phyloP scores from a whole-genome alignment of 768 basidiomycete species.

The Auricularia auricula-judae region DNA sequence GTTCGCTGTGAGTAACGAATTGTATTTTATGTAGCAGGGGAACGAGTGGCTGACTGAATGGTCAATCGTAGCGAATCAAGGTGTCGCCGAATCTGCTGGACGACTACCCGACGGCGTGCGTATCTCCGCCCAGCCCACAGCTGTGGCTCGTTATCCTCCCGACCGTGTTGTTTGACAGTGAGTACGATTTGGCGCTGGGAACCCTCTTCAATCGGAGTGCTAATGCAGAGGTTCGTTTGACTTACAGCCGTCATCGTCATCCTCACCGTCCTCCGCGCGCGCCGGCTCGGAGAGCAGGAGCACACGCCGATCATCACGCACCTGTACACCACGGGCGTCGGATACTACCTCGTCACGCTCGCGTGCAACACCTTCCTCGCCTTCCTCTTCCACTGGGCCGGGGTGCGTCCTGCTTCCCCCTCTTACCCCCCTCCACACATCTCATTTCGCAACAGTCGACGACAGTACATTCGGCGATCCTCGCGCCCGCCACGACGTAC shows the following conservation, averaged over 20 bases:
- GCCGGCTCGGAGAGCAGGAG: neutral
- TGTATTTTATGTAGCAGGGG: too few species aligned
- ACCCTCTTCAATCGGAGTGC: too few species aligned
- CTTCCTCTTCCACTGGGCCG: neutral
- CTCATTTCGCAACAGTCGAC: neutral
- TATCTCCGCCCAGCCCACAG: neutral
- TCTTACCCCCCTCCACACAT: neutral
- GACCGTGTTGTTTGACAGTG: neutral
- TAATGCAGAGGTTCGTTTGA: neutral
- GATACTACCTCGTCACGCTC: neutral
- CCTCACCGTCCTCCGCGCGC: neutral
- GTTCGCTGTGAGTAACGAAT: neutral
- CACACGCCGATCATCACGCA: neutral
- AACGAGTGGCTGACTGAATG: neutral
- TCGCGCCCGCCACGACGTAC: neutral
- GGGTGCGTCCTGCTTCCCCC: neutral
- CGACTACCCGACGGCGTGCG: neutral
- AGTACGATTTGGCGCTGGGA: neutral
- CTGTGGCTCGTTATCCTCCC: neutral
- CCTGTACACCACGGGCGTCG: neutral
- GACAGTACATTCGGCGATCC: neutral
- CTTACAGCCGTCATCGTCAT: neutral
- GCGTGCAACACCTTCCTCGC: neutral
- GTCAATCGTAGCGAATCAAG: neutral
- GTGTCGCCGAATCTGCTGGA: neutral